phyloP scores from a whole-genome alignment of 202 grass and related monocot genomes.

The Bolboschoenoplectus hybrid region DNA sequence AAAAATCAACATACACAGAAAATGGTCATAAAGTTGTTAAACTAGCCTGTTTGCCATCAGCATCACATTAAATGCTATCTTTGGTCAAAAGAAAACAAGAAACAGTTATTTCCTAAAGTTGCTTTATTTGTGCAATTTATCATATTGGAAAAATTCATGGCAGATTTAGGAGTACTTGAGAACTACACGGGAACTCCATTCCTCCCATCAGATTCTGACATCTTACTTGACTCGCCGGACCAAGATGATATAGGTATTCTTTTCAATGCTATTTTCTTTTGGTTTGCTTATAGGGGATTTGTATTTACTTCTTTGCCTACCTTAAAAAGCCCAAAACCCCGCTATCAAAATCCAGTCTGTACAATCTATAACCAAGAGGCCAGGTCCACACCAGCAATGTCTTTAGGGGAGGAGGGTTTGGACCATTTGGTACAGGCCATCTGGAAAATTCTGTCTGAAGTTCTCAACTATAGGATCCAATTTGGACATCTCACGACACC shows the following conservation, averaged over 20 bases:
- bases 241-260: constrained; percentile 91
- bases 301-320: constrained; percentile 15
- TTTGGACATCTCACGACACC: too few species aligned
- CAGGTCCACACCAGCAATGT: neutral
- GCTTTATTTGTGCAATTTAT: neutral
- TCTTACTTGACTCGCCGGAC: constrained; percentile 89
- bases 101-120: neutral
- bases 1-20: neutral
- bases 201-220: constrained; percentile 85
- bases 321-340: neutral
- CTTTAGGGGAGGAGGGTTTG: too few species aligned
- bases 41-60: neutral
- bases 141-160: constrained; percentile 16
- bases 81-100: neutral
- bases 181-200: constrained; percentile 87
- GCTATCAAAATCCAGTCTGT: neutral
- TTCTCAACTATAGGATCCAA: too few species aligned
- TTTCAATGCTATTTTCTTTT: constrained; percentile 4
- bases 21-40: neutral
- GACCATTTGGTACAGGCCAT: too few species aligned
- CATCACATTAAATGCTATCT: neutral
- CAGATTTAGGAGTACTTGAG: constrained; percentile 86
- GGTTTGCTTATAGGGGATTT: neutral
- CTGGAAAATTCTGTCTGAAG: too few species aligned
- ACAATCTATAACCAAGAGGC: neutral